These are phyloP conservation scores for Ephemerocybe angulata DNA, from an alignment of 768 basidiomycete species.

Conservation along the genomic window DNA sequence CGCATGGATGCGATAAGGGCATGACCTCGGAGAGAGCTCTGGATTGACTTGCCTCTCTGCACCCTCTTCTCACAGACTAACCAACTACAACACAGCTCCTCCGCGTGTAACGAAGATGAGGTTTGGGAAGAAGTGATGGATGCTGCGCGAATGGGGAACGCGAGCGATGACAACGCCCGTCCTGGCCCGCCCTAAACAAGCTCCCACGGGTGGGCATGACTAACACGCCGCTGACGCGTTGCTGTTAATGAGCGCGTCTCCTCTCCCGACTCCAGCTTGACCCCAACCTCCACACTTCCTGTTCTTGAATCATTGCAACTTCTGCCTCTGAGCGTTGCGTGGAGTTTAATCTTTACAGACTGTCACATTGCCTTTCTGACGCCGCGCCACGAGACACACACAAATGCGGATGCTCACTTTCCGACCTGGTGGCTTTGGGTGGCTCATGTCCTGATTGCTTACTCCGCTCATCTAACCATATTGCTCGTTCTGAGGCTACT, in stretches of 20 bases:
- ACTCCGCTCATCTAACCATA: background rate
- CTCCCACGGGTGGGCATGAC: slow-evolving; percentile 6
- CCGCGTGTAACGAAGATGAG: slow-evolving; percentile 59
- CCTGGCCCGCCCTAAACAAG: slow-evolving; percentile 11
- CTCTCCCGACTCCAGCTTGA: too few species aligned
- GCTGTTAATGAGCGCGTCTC: background rate
- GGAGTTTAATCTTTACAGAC: background rate
- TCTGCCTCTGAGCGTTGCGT: too few species aligned
- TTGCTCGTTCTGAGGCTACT: too few species aligned
- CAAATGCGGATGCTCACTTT: background rate
- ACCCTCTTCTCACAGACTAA: slow-evolving; percentile 64
- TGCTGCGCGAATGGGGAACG: slow-evolving; percentile 19
- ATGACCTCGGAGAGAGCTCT: background rate
- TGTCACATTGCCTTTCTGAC: background rate
- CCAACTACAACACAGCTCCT: slow-evolving; percentile 61
- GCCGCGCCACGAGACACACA: background rate
- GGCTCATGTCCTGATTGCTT: background rate
- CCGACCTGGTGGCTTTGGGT: background rate
- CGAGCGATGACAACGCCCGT: slow-evolving; percentile 7
- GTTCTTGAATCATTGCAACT: too few species aligned
- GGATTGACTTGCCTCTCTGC: slow-evolving; percentile 51
- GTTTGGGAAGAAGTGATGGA: slow-evolving; percentile 38
- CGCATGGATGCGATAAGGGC: slow-evolving; percentile 5
- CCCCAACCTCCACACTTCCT: background rate
- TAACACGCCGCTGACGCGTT: background rate